Percentiles rank a stretch among this genome's conserved stretches.
phyloP scores from a whole-genome alignment of 2,329 filamentous ascomycete genomes.

The Penicillium capsulatum region DNA sequence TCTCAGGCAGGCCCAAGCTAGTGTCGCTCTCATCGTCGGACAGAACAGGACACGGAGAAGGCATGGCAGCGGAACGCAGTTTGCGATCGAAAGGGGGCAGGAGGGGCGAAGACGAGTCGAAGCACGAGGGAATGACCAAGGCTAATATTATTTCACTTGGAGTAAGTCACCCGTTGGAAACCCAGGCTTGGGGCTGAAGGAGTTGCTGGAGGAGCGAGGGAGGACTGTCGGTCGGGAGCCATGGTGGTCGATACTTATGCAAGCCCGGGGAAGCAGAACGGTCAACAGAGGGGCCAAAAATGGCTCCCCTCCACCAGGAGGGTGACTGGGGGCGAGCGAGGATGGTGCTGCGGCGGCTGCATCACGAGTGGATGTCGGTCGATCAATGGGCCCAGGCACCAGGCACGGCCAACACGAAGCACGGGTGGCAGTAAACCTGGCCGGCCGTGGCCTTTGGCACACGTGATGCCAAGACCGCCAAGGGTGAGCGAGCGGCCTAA shows the following conservation, averaged over 20 bases:
- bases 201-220: slow-evolving; percentile 10
- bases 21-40: not conserved
- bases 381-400: slow-evolving; percentile 4
- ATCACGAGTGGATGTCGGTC: no score
- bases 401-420: slow-evolving; percentile 2
- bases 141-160: slow-evolving; percentile 7
- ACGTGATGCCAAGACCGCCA: slow-evolving; percentile 14
- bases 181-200: slow-evolving; percentile 2
- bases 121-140: slow-evolving; percentile 3
- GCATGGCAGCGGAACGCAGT: not conserved
- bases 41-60: not conserved
- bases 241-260: slow-evolving; percentile 17
- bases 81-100: not conserved
- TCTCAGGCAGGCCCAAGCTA: not conserved
- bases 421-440: slow-evolving; percentile 6
- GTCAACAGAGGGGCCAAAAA: slow-evolving; percentile 11
- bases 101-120: not conserved
- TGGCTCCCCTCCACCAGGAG: slow-evolving; percentile 10
- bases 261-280: slow-evolving; percentile 13
- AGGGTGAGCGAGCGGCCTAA: slow-evolving; percentile 6
- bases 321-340: slow-evolving; percentile 7
- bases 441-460: slow-evolving; percentile 10
- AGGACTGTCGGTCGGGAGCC: slow-evolving; percentile 8
- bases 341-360: slow-evolving; percentile 8
- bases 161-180: slow-evolving; percentile 11